These are phyloP conservation scores for Rubroboletus pulcherrimus DNA, from an alignment of 768 basidiomycete species.

Conservation along the genomic window DNA sequence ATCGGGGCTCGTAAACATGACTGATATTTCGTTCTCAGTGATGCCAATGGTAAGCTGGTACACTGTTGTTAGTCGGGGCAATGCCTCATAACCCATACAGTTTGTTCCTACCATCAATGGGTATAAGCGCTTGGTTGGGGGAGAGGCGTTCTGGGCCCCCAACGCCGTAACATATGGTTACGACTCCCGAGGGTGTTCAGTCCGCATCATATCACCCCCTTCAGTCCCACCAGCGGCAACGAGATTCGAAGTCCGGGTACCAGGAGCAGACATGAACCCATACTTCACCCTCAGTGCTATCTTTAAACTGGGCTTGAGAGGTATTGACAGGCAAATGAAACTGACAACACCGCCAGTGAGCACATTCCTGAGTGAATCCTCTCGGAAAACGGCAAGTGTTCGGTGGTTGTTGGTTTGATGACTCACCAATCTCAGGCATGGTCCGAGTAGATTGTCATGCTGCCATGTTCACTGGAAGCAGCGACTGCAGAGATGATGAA, in stretches of 20 bases:
- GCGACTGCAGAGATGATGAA: constrained; percentile 82
- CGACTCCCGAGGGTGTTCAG: constrained; percentile 88
- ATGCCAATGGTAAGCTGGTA: constrained; percentile 69
- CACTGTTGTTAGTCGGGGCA: neutral
- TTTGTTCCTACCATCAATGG: constrained; percentile 91
- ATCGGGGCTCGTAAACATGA: neutral
- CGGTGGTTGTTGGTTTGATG: constrained; percentile 6
- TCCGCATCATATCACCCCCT: constrained; percentile 91
- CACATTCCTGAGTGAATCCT: constrained; percentile 27
- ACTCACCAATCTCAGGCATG: neutral
- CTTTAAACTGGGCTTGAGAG: constrained; percentile 81
- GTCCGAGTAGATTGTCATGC: constrained; percentile 55
- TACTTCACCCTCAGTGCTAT: constrained; percentile 87
- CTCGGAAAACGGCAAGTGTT: constrained; percentile 59
- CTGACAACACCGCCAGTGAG: constrained; percentile 71
- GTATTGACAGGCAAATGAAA: constrained; percentile 72
- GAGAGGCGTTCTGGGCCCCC: constrained; percentile 93
- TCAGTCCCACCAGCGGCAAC: constrained; percentile 79
- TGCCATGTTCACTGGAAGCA: constrained; percentile 74
- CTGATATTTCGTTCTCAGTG: constrained; percentile 40
- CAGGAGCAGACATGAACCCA: constrained; percentile 96
- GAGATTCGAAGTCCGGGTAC: constrained; percentile 88
- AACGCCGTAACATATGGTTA: constrained; percentile 93
- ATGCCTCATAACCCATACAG: constrained; percentile 33
- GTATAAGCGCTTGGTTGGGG: constrained; percentile 93